A percentile compares a stretch with the other conserved stretches of the same genome.
Evolutionary conservation across 768 basidiomycete genomes (phyloP).

Genomic region (Kwoniella heveanensis): DNA sequence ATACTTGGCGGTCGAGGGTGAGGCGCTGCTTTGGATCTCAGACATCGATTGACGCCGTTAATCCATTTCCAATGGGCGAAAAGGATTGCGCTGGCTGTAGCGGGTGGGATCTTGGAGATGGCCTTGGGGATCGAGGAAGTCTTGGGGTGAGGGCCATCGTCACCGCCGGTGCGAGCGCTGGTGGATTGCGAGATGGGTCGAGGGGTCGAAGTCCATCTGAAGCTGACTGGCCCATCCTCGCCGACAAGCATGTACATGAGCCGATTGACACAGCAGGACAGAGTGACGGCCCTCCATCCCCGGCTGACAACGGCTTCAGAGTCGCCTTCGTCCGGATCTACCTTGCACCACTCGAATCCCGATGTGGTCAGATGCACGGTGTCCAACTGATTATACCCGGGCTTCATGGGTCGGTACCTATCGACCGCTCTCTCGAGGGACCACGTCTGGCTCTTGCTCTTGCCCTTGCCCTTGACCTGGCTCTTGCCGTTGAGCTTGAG

Average conservation of each 20-base stretch:
- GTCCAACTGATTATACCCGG: background rate
- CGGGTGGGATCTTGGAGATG: background rate
- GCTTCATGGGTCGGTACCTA: background rate
- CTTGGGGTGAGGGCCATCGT: too few relatives aligned
- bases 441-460: background rate
- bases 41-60: background rate
- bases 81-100: background rate
- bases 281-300: background rate
- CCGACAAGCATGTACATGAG: background rate
- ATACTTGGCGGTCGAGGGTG: background rate
- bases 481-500: too few relatives aligned
- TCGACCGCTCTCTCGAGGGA: background rate
- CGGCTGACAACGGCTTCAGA: background rate
- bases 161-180: background rate
- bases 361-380: background rate
- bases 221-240: background rate
- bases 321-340: background rate
- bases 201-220: background rate
- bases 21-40: background rate
- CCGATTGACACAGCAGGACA: background rate
- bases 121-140: too few relatives aligned
- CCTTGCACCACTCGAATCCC: constrained; percentile 2
- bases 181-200: background rate
- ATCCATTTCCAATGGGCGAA: background rate
- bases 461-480: too few relatives aligned